A percentile compares a stretch with the other conserved stretches of the same genome.
Evolutionary conservation across 352 stramenopile genomes (phyloP).

Genomic region (Globisporangium apiculatum): DNA sequence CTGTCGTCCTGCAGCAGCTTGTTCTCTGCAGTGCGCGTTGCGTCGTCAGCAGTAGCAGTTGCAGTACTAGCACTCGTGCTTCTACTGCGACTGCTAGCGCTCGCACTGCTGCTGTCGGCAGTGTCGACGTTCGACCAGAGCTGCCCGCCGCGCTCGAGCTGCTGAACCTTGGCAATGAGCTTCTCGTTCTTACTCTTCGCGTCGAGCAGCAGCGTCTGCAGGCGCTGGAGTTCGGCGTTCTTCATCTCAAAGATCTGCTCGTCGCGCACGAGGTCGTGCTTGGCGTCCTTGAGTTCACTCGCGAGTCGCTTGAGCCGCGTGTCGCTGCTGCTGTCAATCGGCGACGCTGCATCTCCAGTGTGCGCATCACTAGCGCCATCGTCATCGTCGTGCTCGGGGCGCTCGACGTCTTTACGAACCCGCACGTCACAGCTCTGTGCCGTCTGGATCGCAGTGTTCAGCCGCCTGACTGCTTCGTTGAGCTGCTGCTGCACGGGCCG

Average conservation of each 20-base stretch:
- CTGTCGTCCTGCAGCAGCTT: constrained; percentile 11
- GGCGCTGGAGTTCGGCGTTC: constrained; percentile 56
- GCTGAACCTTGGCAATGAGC: constrained; percentile 55
- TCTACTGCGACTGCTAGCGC: neutral
- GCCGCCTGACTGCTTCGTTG: constrained; percentile 73
- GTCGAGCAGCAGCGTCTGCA: constrained; percentile 49
- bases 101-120: neutral
- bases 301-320: constrained; percentile 24
- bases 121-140: constrained; percentile 49
- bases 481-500: constrained; percentile 67
- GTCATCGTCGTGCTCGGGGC: constrained; percentile 8
- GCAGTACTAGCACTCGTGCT: neutral
- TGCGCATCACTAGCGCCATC: neutral
- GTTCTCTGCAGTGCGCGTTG: neutral
- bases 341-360: neutral
- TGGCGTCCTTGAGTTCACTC: constrained; percentile 57
- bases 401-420: constrained; percentile 16
- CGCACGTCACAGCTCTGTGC: constrained; percentile 37
- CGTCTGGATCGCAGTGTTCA: constrained; percentile 62
- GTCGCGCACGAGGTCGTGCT: constrained; percentile 58
- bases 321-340: constrained; percentile 2
- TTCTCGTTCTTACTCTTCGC: constrained; percentile 75
- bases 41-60: too few relatives aligned
- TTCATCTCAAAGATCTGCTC: constrained; percentile 87
- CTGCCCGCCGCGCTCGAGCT: constrained; percentile 58